phyloP scores from a whole-genome alignment of 495 filamentous ascomycete genomes.

The Hyphodiscus hymeniophilus region DNA sequence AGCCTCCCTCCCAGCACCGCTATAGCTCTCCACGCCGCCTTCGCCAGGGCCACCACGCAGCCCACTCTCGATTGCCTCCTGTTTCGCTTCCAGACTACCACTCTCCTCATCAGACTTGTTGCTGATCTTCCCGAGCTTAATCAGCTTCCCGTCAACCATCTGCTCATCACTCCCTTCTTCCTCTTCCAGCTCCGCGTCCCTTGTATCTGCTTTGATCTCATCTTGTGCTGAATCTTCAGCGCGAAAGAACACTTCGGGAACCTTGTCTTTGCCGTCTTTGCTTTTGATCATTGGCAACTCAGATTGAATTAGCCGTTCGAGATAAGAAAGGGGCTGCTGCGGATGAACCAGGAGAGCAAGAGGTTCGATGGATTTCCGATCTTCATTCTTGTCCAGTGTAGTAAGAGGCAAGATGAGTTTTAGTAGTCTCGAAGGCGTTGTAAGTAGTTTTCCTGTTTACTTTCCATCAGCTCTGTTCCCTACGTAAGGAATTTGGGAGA shows the following conservation, averaged over 20 bases:
- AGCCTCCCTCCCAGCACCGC: slow-evolving; percentile 46
- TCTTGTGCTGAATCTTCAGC: slow-evolving; percentile 66
- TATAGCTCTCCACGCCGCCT: slow-evolving; percentile 52
- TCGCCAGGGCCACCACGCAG: slow-evolving; percentile 33
- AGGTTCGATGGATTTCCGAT: slow-evolving; percentile 63
- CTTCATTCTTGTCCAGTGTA: slow-evolving; percentile 36
- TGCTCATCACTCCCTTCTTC: slow-evolving; percentile 30
- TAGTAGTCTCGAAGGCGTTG: slow-evolving; percentile 80
- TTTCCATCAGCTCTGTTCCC: slow-evolving; percentile 34
- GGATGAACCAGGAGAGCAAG: slow-evolving; percentile 86
- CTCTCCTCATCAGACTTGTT: slow-evolving; percentile 15
- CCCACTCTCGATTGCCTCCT: slow-evolving; percentile 13
- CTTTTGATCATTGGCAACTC: slow-evolving; percentile 68
- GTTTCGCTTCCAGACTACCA: background rate
- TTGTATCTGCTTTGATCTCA: slow-evolving; percentile 30
- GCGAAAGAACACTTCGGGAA: slow-evolving; percentile 70
- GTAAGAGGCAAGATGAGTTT: slow-evolving; percentile 83
- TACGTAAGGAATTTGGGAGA: slow-evolving; percentile 35
- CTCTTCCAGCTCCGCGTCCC: slow-evolving; percentile 28
- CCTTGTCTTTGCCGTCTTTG: slow-evolving; percentile 50
- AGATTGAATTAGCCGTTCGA: slow-evolving; percentile 83
- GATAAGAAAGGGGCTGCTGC: slow-evolving; percentile 86
- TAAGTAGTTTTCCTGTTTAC: slow-evolving; percentile 72
- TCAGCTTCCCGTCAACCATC: slow-evolving; percentile 40
- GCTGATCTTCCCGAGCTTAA: slow-evolving; percentile 38